Percentiles rank a stretch among this genome's conserved stretches.
phyloP scores from a whole-genome alignment of 2,329 filamentous ascomycete genomes.

The Scedosporium boydii region DNA sequence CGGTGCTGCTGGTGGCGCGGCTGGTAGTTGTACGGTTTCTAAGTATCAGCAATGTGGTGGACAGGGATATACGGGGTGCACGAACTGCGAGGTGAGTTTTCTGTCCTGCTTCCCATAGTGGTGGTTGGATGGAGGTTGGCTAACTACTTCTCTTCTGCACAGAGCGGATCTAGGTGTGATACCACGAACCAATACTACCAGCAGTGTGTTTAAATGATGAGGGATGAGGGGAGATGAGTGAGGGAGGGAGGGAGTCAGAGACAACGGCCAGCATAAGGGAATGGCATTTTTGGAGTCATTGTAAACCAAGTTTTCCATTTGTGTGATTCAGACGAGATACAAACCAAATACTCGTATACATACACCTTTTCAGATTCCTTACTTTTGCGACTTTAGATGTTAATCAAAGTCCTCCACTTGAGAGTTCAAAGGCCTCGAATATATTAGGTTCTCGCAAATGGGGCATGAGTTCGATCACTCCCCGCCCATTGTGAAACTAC shows the following conservation, averaged over 20 bases:
- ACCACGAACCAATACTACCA: constrained; percentile 7
- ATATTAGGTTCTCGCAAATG: too few species aligned
- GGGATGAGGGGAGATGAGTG: neutral
- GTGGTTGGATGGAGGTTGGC: neutral
- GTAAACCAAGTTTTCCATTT: neutral
- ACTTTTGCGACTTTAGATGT: too few species aligned
- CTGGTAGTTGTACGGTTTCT: constrained; percentile 19
- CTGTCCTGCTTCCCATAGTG: neutral
- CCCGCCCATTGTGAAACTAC: too few species aligned
- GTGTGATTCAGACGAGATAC: neutral
- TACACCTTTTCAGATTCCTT: too few species aligned
- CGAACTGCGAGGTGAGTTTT: constrained; percentile 24
- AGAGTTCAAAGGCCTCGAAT: too few species aligned
- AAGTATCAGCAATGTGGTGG: constrained; percentile 31
- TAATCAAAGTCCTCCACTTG: too few species aligned
- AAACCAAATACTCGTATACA: neutral
- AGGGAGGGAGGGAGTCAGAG: neutral
- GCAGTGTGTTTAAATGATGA: neutral
- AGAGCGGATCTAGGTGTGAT: constrained; percentile 6
- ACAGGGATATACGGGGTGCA: constrained; percentile 30
- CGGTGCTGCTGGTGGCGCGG: constrained; percentile 11
- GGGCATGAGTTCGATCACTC: too few species aligned
- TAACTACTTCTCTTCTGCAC: neutral
- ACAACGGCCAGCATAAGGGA: neutral
- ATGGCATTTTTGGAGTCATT: neutral